Base-by-base conservation (phyloP, 768 basidiomycete species). In the Ephemerocybe angulata region DNA sequence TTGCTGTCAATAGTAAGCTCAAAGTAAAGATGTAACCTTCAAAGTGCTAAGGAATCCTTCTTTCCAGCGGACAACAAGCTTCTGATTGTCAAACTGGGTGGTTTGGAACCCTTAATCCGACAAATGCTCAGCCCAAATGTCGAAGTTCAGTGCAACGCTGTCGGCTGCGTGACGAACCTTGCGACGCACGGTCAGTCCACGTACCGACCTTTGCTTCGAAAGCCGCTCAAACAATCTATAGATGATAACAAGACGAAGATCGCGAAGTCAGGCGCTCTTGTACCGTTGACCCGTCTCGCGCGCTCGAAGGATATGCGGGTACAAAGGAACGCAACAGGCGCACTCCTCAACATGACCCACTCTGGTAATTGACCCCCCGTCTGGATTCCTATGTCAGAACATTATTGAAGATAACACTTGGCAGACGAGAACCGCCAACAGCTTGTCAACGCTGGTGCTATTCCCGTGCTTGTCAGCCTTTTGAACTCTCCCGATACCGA, bases 161-260 rank as follows among this genome's bases (percentile, higher is more conserved):
- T 99, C 24, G 97, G 97, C 30, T 99, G 97, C 67, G 93, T 99
- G 49, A 99, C 97, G 17, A 99, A 99, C 69, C 81, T 99, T 41
- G 97, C 97, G 13, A 99, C 96, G 1, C 96, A 98, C 73, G 96
- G 95, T 96, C 55, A 52, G 84, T 70, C 25, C n/a, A 6, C n/a
- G n/a, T n/a, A n/a, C 51, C 52, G 57, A n/a, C 54, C 31, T 50
- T 50, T 53, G 46, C 31, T 47, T 24, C 19, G n/a, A 33, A 50
- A 12, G 27, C 33, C 42, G 38, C 10, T 35, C 49, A 33, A 52
- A 37, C 35, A 43, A 54, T 38, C 31, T 48, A 54, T 59, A 97
- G 95, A 99, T 65, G 97, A 99, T 70, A 99, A 99, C 81, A 99
- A 99, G 81, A 97, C 93, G 49, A 97, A 96, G 81, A 99, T 99